Base-by-base conservation (phyloP, 2,329 filamentous ascomycete genomes). In the Catunica adiposa region DNA sequence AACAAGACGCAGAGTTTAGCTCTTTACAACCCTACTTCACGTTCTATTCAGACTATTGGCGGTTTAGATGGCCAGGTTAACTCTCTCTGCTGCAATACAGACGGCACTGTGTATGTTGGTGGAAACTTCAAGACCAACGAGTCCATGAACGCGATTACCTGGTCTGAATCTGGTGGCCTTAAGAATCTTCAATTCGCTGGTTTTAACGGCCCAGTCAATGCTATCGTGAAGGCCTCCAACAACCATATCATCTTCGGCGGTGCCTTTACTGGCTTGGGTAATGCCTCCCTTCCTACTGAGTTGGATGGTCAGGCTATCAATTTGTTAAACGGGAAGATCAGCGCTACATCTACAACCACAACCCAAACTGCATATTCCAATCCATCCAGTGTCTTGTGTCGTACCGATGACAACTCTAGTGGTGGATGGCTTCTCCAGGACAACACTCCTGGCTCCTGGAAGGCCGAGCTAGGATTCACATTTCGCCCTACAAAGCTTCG, bases 171-270 rank as follows among this genome's bases (percentile, higher is more conserved):
- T 8, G 71, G 79, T 29, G 80, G 78, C 51, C 96, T 86, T 83
- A 78, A 77, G 20, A 84, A 87, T 63, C 71, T 98, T 56, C 84
- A 90, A 1, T 98, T 98, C 71, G 81, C 82, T 42, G 94, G 94
- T 22, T 94, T 98, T 70, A 97, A 97, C 68, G 89, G 89, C 25
- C 87, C 87, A 1, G 89, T 98, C 53, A 79, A 80, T 60, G 85
- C 89, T 38, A 97, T 98, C 62, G 76, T 81, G 53, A 89, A 87
- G 69, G 79, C 83, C 20, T 74, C 82, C 1, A 84, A 87, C 62
- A 86, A 86, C 7, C 85, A 94, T 65, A 86, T 98, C 61, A 79
- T 97, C 56, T 98, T 96, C 65, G 94, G 88, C 50, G 92, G 92
- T 52, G 79, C 78, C 56, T 98, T 98, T 65, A 89, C 86, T 57